A percentile compares a stretch with the other conserved stretches of the same genome.
phyloP scores from a whole-genome alignment of 116 monocot species.

The Iris pallida region DNA sequence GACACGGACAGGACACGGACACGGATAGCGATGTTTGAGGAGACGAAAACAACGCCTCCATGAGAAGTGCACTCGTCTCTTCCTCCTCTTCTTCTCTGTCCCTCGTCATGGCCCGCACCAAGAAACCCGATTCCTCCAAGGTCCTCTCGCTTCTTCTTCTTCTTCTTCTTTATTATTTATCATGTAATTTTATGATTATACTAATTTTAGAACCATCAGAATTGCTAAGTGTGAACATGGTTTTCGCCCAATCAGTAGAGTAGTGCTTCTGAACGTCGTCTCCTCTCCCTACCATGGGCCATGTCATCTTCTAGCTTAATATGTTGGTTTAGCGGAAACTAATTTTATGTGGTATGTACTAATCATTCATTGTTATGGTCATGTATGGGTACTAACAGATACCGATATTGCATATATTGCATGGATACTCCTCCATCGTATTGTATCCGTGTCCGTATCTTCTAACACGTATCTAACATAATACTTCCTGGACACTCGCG shows the following conservation, averaged over 20 bases:
- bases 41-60: neutral
- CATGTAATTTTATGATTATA: neutral
- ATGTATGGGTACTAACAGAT: no score
- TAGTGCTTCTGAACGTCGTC: neutral
- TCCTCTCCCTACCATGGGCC: neutral
- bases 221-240: neutral
- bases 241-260: neutral
- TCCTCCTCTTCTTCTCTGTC: slow-evolving; percentile 16
- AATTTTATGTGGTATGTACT: neutral
- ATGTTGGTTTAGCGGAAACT: neutral
- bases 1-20: no score
- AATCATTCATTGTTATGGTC: no score
- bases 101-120: slow-evolving; percentile 23
- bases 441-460: no score
- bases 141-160: no score
- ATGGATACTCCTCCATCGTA: no score
- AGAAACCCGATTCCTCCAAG: slow-evolving; percentile 39
- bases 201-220: neutral
- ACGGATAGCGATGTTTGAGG: no score
- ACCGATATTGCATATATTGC: no score
- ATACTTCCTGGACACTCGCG: no score
- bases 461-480: no score
- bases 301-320: neutral
- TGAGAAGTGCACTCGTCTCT: neutral
- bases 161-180: no score